Conservation (phyloP, 768 basidiomycete species). For the Neoboletus subvelutipes region DNA sequence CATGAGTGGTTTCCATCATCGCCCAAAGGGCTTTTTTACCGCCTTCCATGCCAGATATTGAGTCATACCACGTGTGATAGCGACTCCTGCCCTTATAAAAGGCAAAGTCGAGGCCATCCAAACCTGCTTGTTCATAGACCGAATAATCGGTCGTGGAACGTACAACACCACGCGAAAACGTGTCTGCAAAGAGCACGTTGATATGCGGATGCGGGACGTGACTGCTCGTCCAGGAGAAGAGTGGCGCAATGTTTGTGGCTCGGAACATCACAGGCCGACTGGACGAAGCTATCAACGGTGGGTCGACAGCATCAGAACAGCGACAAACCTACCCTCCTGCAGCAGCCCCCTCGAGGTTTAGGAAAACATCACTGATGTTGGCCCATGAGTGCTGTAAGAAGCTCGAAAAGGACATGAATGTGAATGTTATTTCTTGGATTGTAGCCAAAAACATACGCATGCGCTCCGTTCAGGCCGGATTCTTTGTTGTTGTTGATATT, state of each 20-base stretch:
- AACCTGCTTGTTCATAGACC: constrained; percentile 55
- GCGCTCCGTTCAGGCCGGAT: constrained; percentile 71
- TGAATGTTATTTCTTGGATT: background rate
- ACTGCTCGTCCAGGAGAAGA: constrained; percentile 47
- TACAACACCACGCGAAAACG: constrained; percentile 62
- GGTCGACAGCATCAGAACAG: background rate
- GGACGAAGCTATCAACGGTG: constrained; percentile 1
- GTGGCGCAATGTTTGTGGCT: constrained; percentile 56
- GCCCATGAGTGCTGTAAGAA: constrained; percentile 79
- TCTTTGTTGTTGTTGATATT: constrained; percentile 89
- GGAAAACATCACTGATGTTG: constrained; percentile 59
- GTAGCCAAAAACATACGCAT: constrained; percentile 42
- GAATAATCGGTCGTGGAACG: constrained; percentile 74
- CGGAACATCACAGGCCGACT: constrained; percentile 80
- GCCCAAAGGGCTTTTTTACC: constrained; percentile 64
- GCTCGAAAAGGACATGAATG: constrained; percentile 32
- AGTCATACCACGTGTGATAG: constrained; percentile 78
- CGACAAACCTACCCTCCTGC: constrained; percentile 60
- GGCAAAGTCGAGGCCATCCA: constrained; percentile 75
- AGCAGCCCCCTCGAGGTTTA: constrained; percentile 83
- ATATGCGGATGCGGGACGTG: constrained; percentile 68
- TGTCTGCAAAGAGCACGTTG: constrained; percentile 67
- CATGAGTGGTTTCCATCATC: constrained; percentile 69
- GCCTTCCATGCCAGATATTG: constrained; percentile 57
- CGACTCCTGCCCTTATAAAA: constrained; percentile 73